Evolutionary conservation across 352 stramenopile genomes (phyloP), one percentile per base, ranked within the genome.

Genomic region (Globisporangium radiosum): DNA sequence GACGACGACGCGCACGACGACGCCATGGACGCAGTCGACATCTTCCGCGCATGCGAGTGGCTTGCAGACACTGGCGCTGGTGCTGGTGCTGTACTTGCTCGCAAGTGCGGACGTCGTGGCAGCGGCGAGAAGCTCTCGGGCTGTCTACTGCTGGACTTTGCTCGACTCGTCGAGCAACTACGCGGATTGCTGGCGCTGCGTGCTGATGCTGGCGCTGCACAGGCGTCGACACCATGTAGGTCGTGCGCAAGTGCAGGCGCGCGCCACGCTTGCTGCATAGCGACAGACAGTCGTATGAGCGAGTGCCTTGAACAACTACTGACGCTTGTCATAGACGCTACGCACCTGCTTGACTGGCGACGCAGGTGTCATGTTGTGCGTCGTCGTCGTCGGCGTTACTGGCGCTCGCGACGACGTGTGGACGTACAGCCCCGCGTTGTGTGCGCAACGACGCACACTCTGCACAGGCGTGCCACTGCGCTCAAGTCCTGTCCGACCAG

Each of bases 321-420:
- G 25, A 33, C 3, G 25, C 25, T 33, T 33, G 25, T 33, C 25
- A 33, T 33, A 33, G 25, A 33, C 25, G 2, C 25, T 33, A 33
- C 15, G 19, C 47, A 64, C 48, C 58, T 79, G 71, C 42, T 69
- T 73, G 47, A 74, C 62, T 7, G 68, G 71, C 39, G 71, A 79
- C 8, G 66, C 71, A 17, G 68, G 70, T 15, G 71, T 73, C 68
- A 73, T 75, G 47, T 68, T 78, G 43, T 58, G 58, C 1, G 68
- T 73, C 57, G 70, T 25, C 19, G 19, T 25, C 19, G 19, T 25
- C 19, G 19, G 19, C 19, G 19, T 73, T 9, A 68, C 69, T 5
- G 68, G 71, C 15, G 71, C 75, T 5, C 70, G 47, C 2, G 71
- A 14, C 7, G 65, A 67, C 10, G 68, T 70, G 47, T 78, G 65